Evolutionary conservation across 2,329 filamentous ascomycete species (phyloP), one percentile per base, ranked within the genome.

Genomic region (Cordyceps pruinosa): DNA sequence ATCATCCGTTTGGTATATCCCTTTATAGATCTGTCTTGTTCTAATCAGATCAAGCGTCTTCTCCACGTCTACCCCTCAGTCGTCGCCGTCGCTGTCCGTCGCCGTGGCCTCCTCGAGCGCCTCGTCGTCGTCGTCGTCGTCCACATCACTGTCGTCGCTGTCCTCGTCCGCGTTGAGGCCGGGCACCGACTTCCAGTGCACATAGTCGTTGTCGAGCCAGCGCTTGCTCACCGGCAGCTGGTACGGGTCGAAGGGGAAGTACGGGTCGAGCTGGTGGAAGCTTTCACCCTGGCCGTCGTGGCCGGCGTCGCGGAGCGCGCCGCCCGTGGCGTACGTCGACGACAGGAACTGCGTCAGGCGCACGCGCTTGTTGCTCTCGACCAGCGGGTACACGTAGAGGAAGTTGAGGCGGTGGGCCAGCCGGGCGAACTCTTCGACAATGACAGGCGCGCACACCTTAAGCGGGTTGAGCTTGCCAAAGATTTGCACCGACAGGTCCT

Each of bases 231-330:
- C 78, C 1, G 92, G 92, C 50, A 99, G 77, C 66, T 93, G 88
- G 70, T 97, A 99, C 2, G 95, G 95, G 68, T 99, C 94, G 66
- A 99, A 99, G 0, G 94, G 94, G 67, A 97, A 99, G 70, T 96
- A 97, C 0, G 91, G 89, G 64, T 97, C 92, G 2, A 99, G 80
- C 70, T 96, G 87, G 66, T 93, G 86, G 66, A 85, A 87, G 61
- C 86, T 85, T 63, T 96, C 90, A 58, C 89, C 88, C 55, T 85
- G 81, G 15, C 73, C 69, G 39, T 73, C 72, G 52, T 69, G 69
- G 3, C 72, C 72, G 12, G 72, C 69, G 63, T 83, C 83, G 60
- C 78, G 78, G 34, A 82, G 73, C 1, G 75, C 77, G 12, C 79
- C 77, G 56, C 81, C 79, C 12, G 75, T 79, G 19, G 80, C 77